Evolutionary conservation across 202 grass and related monocot species (phyloP).

Genomic region (Alloteropsis angusta): DNA sequence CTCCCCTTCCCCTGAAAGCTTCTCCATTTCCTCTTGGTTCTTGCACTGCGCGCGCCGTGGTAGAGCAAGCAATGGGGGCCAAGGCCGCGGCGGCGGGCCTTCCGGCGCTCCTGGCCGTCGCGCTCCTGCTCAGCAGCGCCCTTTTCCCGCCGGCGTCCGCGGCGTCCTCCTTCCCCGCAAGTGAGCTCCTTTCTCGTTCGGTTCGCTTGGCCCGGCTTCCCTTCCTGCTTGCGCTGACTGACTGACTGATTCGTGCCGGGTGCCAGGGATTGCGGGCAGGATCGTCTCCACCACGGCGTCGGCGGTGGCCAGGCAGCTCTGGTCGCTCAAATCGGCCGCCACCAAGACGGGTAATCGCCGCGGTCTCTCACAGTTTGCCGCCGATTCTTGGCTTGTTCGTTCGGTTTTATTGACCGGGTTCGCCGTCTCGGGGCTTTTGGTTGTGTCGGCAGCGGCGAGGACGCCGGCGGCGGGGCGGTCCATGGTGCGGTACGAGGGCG

Average conservation of each 20-base stretch:
- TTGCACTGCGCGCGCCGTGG: not conserved
- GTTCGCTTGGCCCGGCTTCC: not conserved
- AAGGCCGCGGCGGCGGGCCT: slow-evolving; percentile 15
- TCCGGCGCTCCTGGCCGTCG: slow-evolving; percentile 23
- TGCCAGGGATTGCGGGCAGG: slow-evolving; percentile 51
- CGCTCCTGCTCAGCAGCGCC: slow-evolving; percentile 26
- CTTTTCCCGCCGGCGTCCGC: slow-evolving; percentile 26
- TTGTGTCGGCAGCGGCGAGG: not conserved
- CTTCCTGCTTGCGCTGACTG: not conserved
- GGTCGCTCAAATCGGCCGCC: slow-evolving; percentile 77
- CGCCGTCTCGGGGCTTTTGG: not conserved
- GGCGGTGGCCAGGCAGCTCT: slow-evolving; percentile 57
- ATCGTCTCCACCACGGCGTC: slow-evolving; percentile 55
- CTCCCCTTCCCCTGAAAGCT: not conserved
- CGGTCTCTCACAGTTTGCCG: not conserved
- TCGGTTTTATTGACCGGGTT: not conserved
- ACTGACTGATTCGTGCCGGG: not conserved
- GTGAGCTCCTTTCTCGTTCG: slow-evolving; percentile 34
- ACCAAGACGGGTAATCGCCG: slow-evolving; percentile 53
- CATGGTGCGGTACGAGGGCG: slow-evolving; percentile 81
- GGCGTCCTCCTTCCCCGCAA: slow-evolving; percentile 56
- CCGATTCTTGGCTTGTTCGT: not conserved
- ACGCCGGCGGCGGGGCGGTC: slow-evolving; percentile 39
- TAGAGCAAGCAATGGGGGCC: not conserved
- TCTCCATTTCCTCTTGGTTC: slow-evolving; percentile 25